Conservation (phyloP, 2,329 filamentous ascomycete genomes). For the Pseudocercospora vitis region DNA sequence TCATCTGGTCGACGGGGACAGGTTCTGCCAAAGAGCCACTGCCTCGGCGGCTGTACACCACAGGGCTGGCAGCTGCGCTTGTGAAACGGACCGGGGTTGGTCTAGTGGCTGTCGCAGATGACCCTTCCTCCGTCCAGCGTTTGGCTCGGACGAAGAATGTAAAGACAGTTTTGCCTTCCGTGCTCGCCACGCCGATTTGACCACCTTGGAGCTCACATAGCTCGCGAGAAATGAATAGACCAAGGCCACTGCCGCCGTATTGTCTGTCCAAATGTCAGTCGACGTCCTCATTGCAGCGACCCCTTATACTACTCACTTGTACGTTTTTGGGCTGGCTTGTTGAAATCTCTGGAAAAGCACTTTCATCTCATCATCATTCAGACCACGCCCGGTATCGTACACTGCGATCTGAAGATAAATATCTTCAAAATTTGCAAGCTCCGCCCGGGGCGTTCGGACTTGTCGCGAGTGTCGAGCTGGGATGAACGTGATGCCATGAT, state of each 20-base stretch:
- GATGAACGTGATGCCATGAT: conserved; percentile 39
- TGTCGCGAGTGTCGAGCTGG: conserved; percentile 27
- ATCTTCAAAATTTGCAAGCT: conserved; percentile 40
- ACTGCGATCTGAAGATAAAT: conserved; percentile 47
- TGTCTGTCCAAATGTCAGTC: conserved; percentile 22
- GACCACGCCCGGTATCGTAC: conserved; percentile 45
- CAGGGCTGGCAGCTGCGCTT: conserved; percentile 30
- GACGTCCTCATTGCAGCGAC: neutral
- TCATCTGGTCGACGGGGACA: conserved; percentile 13
- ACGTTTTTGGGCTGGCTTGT: conserved; percentile 38
- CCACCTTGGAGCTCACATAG: conserved; percentile 47
- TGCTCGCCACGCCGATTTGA: conserved; percentile 47
- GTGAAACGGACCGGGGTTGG: conserved; percentile 18
- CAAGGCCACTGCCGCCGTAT: conserved; percentile 48
- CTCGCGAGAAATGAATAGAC: conserved; percentile 49
- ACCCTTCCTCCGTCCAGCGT: conserved; percentile 20
- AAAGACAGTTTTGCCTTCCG: conserved; percentile 45
- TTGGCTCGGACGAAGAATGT: conserved; percentile 47
- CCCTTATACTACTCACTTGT: conserved; percentile 18
- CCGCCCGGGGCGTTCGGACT: conserved; percentile 25
- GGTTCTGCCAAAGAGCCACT: conserved; percentile 23
- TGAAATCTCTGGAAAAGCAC: conserved; percentile 47
- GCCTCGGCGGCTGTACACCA: conserved; percentile 28
- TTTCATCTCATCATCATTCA: conserved; percentile 42
- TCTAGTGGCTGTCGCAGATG: neutral